Evolutionary conservation across 305 asterid species (phyloP), one percentile per base, ranked within the genome.

Genomic region (Solanum hybrid): DNA sequence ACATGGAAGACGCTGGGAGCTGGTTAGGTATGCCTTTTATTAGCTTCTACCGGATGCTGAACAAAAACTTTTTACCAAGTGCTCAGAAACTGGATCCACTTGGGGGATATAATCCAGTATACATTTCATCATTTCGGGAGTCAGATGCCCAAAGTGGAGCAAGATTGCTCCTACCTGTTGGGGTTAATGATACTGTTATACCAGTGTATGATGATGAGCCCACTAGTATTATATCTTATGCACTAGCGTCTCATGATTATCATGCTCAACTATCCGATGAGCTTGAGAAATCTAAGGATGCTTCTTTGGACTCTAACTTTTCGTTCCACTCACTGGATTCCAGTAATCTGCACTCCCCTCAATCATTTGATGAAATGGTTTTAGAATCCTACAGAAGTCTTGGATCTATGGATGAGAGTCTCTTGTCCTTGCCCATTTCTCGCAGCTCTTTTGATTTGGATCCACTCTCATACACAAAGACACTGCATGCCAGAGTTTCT

Each of bases 201-300:
- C 97, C 99, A 1, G 98, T 98, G 79, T 96, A 93, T 89, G 99
- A 98, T 90, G 98, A 98, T 89, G 99, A 98, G 92, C 99, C 98
- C 34, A 97, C 99, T 6, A 98, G 99, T 91, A 93, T 96, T 82
- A 96, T 98, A 92, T 90, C 99, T 12, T 94, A 94, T 88, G 97
- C 98, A 16, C 98, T 98, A 26, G 93, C 91, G 86, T 95, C 97
- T 11, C 93, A 92, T 75, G 97, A 93, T 86, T 98, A 95, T 92
- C 73, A 90, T 64, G 80, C 33, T 89, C 98, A 96, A 89, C 71
- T 96, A 74, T 93, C 96, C 10, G 94, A 93, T 74, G 98, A 96
- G 90, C 90, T 94, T 14, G 97, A 95, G 82, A 89, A 82, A 89
- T 61, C 24, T 22, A 95, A 92, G 91, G 97, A 96, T 85, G 31